Evolutionary conservation across 2,329 filamentous ascomycete genomes (phyloP), one percentile per base, ranked within the genome.

Genomic region (Dothideomycetes sp.): DNA sequence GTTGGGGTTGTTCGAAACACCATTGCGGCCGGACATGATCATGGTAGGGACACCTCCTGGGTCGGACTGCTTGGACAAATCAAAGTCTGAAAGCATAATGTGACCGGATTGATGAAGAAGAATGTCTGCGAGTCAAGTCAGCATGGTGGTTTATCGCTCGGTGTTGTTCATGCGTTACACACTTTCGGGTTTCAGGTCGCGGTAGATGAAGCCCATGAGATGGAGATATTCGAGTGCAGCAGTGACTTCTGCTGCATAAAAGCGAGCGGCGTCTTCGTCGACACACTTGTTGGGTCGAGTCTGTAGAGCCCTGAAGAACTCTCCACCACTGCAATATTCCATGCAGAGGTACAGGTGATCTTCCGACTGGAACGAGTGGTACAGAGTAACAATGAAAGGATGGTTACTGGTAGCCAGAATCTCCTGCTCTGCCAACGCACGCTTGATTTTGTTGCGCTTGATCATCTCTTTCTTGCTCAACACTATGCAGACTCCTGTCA

Each of bases 401-500:
- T 98, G 91, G 54, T 98, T 98, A 70, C 89, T 96, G 29, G 91
- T 98, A 7, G 91, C 91, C 40, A 98, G 70, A 50, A 98, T 98
- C 63, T 98, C 91, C 61, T 96, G 91, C 65, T 98, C 91, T 25
- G 91, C 91, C 52, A 98, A 72, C 11, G 91, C 91, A 58, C 91
- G 80, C 74, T 98, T 98, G 68, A 98, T 98, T 74, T 98, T 98
- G 72, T 98, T 98, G 44, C 91, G 83, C 70, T 98, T 98, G 65
- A 98, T 98, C 91, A 98, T 98, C 64, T 98, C 91, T 71, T 96
- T 95, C 67, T 98, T 98, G 73, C 88, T 96, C 63, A 98, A 62
- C 5, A 98, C 91, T 96, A 58, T 33, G 17, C 10, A 23, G n/a
- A 24, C 35, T 45, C 34, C 28, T 31, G 12, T 8, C 16, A 17